Evolutionary conservation across 257 asterid species (phyloP), one percentile per base, ranked within the genome.

Genomic region (Fraxinus anomala): DNA sequence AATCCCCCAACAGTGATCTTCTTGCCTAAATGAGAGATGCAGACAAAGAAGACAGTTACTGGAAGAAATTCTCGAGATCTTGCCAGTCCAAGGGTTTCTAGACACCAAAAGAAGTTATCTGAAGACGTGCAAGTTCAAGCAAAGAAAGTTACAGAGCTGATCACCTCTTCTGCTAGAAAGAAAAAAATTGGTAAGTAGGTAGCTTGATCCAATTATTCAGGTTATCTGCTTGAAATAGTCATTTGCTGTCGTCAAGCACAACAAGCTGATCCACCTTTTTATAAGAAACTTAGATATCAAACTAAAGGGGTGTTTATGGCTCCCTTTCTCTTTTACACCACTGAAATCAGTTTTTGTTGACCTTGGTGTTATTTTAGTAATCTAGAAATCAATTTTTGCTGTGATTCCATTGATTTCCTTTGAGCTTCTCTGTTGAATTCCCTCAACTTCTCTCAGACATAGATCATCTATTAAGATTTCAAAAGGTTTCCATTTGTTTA

Each of bases 131-230:
- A 88, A 68, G 85, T 87, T 42, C 91, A 89, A 82, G 83, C 91
- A 63, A 93, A 91, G 83, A 89, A 88, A 80, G 96, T 86, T 72
- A 44, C 93, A 10, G 98, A 92, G 81, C 80, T 96, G 44, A 93
- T 96, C 68, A 85, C 98, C n/a, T 91, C 99, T 71, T 93, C 99
- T 73, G 91, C 85, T 44, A 89, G 97, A 89, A 96, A 96, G 92
- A 91, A 89, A 80, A 92, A 90, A 89, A 80, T 84, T 77, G 93
- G 99, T 95, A 74, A 74, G 89, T 82, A 12, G 51, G 51, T 34
- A 72, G 33, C 71, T 75, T 31, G 51, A 42, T 8, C 51, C 51
- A 11, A 42, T 12, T 42, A 8, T 42, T 42, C 51, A 42, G 14
- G 51, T 42, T 42, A 12, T 42, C 51, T 12, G 51, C 51, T 42